A percentile compares a stretch with the other conserved stretches of the same genome.
phyloP scores from a whole-genome alignment of 2,329 filamentous ascomycete species.

The Colletotrichum tabaci region DNA sequence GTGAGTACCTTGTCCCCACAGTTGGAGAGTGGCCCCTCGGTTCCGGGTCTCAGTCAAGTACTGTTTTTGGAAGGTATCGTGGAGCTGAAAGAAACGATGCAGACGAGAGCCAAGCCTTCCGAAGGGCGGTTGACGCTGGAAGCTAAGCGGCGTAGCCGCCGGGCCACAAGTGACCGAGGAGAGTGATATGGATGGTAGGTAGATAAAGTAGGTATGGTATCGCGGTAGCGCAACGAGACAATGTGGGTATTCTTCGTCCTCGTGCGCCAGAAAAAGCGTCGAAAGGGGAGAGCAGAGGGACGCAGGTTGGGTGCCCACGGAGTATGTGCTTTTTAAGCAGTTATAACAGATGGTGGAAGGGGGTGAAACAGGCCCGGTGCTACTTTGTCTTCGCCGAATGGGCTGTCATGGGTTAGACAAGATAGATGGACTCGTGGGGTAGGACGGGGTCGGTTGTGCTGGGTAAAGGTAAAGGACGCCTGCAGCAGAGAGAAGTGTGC shows the following conservation, averaged over 20 bases:
- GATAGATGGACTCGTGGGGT: constrained; percentile 42
- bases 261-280: constrained; percentile 33
- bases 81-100: not conserved
- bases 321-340: constrained; percentile 38
- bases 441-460: constrained; percentile 28
- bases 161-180: constrained; percentile 21
- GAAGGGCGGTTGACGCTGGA: not conserved
- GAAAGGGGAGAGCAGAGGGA: constrained; percentile 23
- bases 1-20: constrained; percentile 3
- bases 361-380: constrained; percentile 56
- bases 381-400: constrained; percentile 46
- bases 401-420: constrained; percentile 42
- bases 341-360: constrained; percentile 38
- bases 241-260: constrained; percentile 22
- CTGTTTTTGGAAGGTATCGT: not conserved
- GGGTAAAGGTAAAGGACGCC: constrained; percentile 28
- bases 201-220: not conserved
- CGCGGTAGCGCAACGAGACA: constrained; percentile 33
- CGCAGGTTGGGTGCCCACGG: constrained; percentile 17
- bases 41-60: not conserved
- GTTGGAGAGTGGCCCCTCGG: not conserved
- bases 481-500: constrained; percentile 35
- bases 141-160: constrained; percentile 17
- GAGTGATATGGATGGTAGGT: not conserved
- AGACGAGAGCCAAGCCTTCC: not conserved